Evolutionary conservation across 768 basidiomycete species (phyloP).

Genomic region (Scleroderma bovista): DNA sequence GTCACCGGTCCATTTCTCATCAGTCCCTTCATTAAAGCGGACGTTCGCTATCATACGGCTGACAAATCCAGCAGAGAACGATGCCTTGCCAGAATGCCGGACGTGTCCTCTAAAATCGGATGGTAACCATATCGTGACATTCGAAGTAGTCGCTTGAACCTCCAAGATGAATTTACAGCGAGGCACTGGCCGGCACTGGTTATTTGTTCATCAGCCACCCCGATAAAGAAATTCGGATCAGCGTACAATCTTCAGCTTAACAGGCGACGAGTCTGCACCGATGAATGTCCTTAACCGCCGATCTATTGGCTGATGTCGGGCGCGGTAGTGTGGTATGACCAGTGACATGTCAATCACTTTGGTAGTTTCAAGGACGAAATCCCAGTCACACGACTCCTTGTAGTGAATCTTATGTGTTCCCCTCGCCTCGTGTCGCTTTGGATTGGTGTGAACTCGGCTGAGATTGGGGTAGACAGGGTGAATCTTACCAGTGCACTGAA

Average conservation of each 20-base stretch:
- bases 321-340: conserved; percentile 73
- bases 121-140: conserved; percentile 72
- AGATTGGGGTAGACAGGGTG: not conserved
- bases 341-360: conserved; percentile 59
- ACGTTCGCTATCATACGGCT: conserved; percentile 59
- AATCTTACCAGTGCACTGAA: conserved; percentile 11
- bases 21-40: conserved; percentile 39
- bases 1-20: conserved; percentile 41
- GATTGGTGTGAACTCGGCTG: conserved; percentile 2
- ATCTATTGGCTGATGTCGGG: conserved; percentile 63
- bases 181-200: conserved; percentile 52
- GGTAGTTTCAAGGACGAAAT: conserved; percentile 54
- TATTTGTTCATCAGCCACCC: not conserved
- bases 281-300: conserved; percentile 71
- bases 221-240: not conserved
- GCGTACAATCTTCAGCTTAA: conserved; percentile 74
- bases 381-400: conserved; percentile 54
- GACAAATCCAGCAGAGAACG: conserved; percentile 67
- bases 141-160: conserved; percentile 57
- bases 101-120: conserved; percentile 75
- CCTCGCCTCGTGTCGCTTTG: conserved; percentile 26
- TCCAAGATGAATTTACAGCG: conserved; percentile 59
- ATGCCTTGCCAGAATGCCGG: conserved; percentile 43
- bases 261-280: conserved; percentile 42
- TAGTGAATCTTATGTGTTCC: conserved; percentile 67